Evolutionary conservation across 441 rosid species (phyloP), one percentile per base, ranked within the genome.

Genomic region (Erodium chrysanthum): DNA sequence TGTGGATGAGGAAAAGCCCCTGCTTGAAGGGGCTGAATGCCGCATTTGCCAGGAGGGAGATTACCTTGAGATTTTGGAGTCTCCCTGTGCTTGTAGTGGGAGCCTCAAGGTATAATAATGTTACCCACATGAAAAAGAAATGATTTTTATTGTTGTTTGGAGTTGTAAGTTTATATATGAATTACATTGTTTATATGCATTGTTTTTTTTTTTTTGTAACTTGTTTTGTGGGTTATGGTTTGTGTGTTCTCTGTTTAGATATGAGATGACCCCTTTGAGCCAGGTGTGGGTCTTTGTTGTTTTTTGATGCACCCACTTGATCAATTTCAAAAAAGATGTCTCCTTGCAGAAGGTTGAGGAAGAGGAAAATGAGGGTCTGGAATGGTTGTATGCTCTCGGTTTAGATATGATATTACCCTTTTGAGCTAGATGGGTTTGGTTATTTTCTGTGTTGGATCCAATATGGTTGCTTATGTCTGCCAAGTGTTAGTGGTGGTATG

Each of bases 21-120:
- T 94, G 71, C 83, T 94, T 80, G 80, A 72, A 72, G 80, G 70
- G 15, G 91, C 76, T 25, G 98, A 94, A 73, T 94, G 98, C 71
- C 93, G 97, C 77, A 94, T 94, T 81, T 94, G 98, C 77, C 95
- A 90, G 69, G 98, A 94, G 70, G 97, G 89, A 75, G 96, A 85
- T 76, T 81, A 84, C 7, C 11, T 88, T 20, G 68, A 67, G 75
- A 91, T 78, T 77, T 77, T 94, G 74, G 98, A 94, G 86, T 75
- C 84, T 33, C 98, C 97, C 59, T 94, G 98, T 74, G 82, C 87
- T 66, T 94, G 98, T 76, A 86, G 82, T 73, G 98, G 97, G 64
- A 94, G 97, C 78, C 81, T 94, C 71, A 91, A 88, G 96, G 98
- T 91, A 59, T 5, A 7, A 33, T 33, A 5, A 5, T 33, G 40